Percentiles rank a stretch among this genome's conserved stretches.
Conservation (phyloP, 768 basidiomycete genomes). For the Tulasnella sp. region DNA sequence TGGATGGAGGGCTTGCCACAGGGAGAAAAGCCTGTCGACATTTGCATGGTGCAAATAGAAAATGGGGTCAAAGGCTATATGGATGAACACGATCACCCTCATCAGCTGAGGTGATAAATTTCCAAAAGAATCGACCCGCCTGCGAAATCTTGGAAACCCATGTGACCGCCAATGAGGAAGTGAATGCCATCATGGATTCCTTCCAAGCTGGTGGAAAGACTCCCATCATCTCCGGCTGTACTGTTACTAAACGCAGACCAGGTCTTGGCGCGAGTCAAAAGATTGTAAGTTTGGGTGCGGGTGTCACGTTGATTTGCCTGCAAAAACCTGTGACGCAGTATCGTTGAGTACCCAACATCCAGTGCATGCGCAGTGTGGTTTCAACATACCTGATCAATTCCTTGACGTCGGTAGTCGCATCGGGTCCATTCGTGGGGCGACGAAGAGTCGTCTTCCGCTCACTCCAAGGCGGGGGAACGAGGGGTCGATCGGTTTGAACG, state of each 20-base stretch:
- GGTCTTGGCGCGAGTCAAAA: background rate
- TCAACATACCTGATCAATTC: background rate
- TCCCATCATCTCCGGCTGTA: background rate
- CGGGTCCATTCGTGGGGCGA: background rate
- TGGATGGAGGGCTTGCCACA: background rate
- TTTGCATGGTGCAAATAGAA: constrained; percentile 12
- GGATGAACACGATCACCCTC: background rate
- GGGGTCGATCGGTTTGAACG: constrained; percentile 6
- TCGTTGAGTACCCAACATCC: background rate
- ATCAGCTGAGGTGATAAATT: no score
- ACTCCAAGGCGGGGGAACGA: background rate
- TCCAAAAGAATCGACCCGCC: no score
- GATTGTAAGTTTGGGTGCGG: background rate
- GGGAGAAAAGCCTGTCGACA: background rate
- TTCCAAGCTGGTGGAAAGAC: background rate
- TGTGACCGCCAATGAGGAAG: background rate
- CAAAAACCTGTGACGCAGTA: background rate
- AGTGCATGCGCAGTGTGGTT: background rate
- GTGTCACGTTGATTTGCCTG: background rate
- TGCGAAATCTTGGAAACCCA: background rate
- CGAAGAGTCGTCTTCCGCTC: background rate
- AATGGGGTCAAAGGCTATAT: constrained; percentile 14
- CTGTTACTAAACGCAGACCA: constrained; percentile 5
- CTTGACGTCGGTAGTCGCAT: background rate
- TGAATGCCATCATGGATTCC: constrained; percentile 10